Percentiles rank a stretch among this genome's conserved stretches.
Evolutionary conservation across 495 filamentous ascomycete species (phyloP).

Genomic region (Penicillium tannophilum): DNA sequence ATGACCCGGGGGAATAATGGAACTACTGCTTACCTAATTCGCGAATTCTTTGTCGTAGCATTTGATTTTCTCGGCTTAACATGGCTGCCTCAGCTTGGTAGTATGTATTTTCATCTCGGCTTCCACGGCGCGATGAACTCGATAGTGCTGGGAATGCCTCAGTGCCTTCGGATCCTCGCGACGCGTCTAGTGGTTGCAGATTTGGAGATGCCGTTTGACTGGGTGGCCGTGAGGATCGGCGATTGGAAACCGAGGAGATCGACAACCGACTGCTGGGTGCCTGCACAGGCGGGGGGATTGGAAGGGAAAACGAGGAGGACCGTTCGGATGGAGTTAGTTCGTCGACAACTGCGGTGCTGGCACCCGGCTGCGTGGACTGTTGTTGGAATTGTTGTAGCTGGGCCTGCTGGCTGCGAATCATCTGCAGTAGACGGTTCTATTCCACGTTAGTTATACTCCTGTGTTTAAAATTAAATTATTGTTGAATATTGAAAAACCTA

Average conservation of each 20-base stretch:
- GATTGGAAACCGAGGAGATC: slow-evolving; percentile 48
- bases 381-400: slow-evolving; percentile 70
- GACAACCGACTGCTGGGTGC: slow-evolving; percentile 30
- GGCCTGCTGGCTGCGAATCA: slow-evolving; percentile 85
- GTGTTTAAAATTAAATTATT: background rate
- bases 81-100: slow-evolving; percentile 92
- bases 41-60: slow-evolving; percentile 81
- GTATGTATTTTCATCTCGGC: slow-evolving; percentile 79
- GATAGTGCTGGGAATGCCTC: slow-evolving; percentile 34
- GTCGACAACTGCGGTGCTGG: slow-evolving; percentile 58
- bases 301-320: slow-evolving; percentile 53
- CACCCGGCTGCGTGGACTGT: slow-evolving; percentile 28
- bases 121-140: slow-evolving; percentile 41
- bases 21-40: slow-evolving; percentile 58
- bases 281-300: slow-evolving; percentile 37
- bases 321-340: slow-evolving; percentile 69
- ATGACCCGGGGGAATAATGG: too few species aligned
- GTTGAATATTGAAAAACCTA: slow-evolving; percentile 35
- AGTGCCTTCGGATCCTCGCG: slow-evolving; percentile 28
- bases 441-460: slow-evolving; percentile 5
- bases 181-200: slow-evolving; percentile 36
- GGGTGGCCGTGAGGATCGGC: slow-evolving; percentile 46
- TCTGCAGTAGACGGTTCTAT: slow-evolving; percentile 85
- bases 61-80: slow-evolving; percentile 88
- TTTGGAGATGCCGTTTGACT: slow-evolving; percentile 43